Percentiles rank a stretch among this genome's conserved stretches.
Evolutionary conservation across 2,329 filamentous ascomycete species (phyloP).

Genomic region (Neofusicoccum sp.): DNA sequence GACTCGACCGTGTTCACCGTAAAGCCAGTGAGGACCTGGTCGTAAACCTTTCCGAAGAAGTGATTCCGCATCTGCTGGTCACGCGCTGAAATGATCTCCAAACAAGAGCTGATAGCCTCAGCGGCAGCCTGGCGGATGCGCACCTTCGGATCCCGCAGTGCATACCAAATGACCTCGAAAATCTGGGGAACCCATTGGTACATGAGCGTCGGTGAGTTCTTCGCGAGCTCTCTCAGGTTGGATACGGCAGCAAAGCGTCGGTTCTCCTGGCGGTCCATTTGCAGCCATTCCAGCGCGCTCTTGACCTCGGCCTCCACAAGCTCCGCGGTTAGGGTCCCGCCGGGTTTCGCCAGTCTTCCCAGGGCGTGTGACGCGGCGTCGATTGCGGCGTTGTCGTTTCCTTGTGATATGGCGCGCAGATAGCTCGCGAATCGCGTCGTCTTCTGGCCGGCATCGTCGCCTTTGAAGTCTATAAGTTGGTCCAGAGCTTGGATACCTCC

Average conservation of each 20-base stretch:
- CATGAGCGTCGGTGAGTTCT: slow-evolving; percentile 91
- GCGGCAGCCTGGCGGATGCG: slow-evolving; percentile 90
- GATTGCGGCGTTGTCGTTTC: slow-evolving; percentile 90
- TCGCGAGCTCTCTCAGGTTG: slow-evolving; percentile 84
- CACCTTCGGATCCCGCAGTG: slow-evolving; percentile 83
- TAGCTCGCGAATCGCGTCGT: slow-evolving; percentile 93
- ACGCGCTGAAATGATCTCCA: slow-evolving; percentile 91
- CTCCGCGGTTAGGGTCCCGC: slow-evolving; percentile 91
- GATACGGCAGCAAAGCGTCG: slow-evolving; percentile 91
- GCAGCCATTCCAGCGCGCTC: slow-evolving; percentile 93
- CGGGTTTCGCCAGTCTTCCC: slow-evolving; percentile 87
- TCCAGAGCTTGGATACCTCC: slow-evolving; percentile 92
- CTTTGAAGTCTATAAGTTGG: slow-evolving; percentile 92
- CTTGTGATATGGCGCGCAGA: slow-evolving; percentile 82
- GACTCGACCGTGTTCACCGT: slow-evolving; percentile 77
- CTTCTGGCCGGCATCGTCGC: slow-evolving; percentile 89
- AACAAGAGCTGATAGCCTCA: slow-evolving; percentile 91
- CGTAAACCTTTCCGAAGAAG: slow-evolving; percentile 90
- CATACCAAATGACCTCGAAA: slow-evolving; percentile 95
- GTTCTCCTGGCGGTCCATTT: slow-evolving; percentile 92
- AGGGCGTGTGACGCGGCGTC: slow-evolving; percentile 85
- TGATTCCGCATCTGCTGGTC: slow-evolving; percentile 84
- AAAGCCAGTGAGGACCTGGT: slow-evolving; percentile 79
- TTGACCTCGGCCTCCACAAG: slow-evolving; percentile 97
- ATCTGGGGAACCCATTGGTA: slow-evolving; percentile 95